A percentile compares a stretch with the other conserved stretches of the same genome.
phyloP scores from a whole-genome alignment of 345 rosid species.

The Populus tremula region DNA sequence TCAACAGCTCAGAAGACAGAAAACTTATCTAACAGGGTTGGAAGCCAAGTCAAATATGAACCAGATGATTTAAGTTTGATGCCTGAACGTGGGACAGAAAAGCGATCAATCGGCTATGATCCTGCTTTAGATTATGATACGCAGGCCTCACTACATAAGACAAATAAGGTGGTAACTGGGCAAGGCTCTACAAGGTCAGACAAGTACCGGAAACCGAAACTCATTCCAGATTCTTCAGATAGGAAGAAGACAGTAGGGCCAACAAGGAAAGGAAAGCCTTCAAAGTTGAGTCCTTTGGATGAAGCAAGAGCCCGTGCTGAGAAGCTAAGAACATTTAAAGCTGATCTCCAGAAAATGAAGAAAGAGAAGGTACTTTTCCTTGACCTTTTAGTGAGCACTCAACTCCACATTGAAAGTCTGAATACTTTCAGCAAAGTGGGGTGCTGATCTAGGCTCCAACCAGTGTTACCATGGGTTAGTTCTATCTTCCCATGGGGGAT shows the following conservation, averaged over 20 bases:
- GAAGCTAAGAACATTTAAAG: slow-evolving; percentile 78
- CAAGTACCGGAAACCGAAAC: slow-evolving; percentile 61
- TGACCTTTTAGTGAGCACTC: neutral
- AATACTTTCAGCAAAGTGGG: neutral
- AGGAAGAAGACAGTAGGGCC: slow-evolving; percentile 70
- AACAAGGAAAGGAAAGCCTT: slow-evolving; percentile 71
- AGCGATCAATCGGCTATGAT: slow-evolving; percentile 57
- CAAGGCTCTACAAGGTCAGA: slow-evolving; percentile 51
- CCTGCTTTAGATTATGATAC: slow-evolving; percentile 75
- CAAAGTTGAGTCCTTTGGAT: slow-evolving; percentile 80
- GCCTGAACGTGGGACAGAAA: slow-evolving; percentile 69
- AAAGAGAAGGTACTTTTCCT: slow-evolving; percentile 70
- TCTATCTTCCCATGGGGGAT: neutral
- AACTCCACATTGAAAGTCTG: neutral
- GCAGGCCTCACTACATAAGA: slow-evolving; percentile 46
- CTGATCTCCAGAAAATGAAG: slow-evolving; percentile 92
- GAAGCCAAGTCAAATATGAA: slow-evolving; percentile 56
- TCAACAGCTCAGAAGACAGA: slow-evolving; percentile 40
- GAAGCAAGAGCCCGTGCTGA: slow-evolving; percentile 97
- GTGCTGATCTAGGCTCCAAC: neutral
- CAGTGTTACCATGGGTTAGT: neutral
- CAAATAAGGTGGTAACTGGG: slow-evolving; percentile 35
- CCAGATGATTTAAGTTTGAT: slow-evolving; percentile 73
- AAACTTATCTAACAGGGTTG: slow-evolving; percentile 32
- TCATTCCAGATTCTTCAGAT: slow-evolving; percentile 43